These are phyloP conservation scores for Didymosphaeria variabile DNA, from an alignment of 2,329 filamentous ascomycete species.

Conservation along the genomic window DNA sequence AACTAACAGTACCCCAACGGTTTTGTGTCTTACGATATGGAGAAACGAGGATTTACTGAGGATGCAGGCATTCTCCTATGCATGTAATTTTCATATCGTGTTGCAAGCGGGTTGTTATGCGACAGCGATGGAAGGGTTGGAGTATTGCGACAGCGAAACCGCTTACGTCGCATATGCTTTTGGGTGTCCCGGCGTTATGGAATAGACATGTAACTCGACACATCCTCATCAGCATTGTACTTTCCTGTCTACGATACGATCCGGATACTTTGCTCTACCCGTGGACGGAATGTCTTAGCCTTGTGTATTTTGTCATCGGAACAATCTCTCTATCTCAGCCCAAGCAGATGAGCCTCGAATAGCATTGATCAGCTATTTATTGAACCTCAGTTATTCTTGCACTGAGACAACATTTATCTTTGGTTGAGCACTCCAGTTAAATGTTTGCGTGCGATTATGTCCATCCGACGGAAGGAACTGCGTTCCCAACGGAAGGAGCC, in stretches of 20 bases:
- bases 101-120: not conserved
- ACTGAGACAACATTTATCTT: not conserved
- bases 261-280: not conserved
- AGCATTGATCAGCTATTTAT: not conserved
- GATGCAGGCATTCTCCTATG: slow-evolving; percentile 11
- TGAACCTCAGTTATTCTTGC: not conserved
- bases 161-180: slow-evolving; percentile 12
- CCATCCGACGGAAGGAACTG: slow-evolving; percentile 11
- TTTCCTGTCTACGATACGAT: not conserved
- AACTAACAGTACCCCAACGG: slow-evolving; percentile 40
- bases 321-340: not conserved
- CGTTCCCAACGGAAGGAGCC: slow-evolving; percentile 7
- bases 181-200: not conserved
- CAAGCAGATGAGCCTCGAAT: not conserved
- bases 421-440: too few species aligned
- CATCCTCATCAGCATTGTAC: not conserved
- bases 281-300: not conserved
- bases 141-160: slow-evolving; percentile 10
- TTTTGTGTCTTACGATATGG: not conserved
- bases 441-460: not conserved
- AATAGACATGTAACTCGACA: not conserved
- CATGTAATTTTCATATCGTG: not conserved
- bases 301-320: not conserved
- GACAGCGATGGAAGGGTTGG: not conserved
- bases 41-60: not conserved